Evolutionary conservation across 371 early-diverging fungal species (phyloP), one percentile per base, ranked within the genome.

Genomic region (Phascolomyces articulosus): DNA sequence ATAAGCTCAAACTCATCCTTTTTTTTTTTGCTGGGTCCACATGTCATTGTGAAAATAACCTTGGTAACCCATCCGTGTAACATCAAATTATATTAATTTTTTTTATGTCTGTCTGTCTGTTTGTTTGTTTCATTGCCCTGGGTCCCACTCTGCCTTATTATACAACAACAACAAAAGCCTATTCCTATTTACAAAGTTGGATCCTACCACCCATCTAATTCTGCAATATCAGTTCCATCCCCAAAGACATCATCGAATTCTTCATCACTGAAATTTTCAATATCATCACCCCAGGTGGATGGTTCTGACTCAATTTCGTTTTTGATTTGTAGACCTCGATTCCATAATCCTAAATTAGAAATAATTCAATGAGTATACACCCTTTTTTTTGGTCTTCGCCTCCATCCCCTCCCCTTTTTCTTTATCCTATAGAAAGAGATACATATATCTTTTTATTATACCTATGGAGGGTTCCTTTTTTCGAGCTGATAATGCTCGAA

Each of bases 221-320:
- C 60, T 11, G 69, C 69, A 24, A 72, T 44, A 24, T 73, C 78
- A 15, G 64, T n/a, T 0, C 72, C 79, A 59, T 76, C 79, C 7
- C 77, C 79, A 67, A 69, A 78, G 23, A 63, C 65, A 3, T 71
- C 67, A 18, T 69, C 65, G 24, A 74, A 74, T 10, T 58, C 67
- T 23, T 65, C 40, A 24, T 51, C 51, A 51, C 51, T 51, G 15
- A 51, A 51, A 24, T 24, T 24, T n/a, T 51, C n/a, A 51, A 51
- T 51, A 51, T 51, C 51, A 51, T 51, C 51, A 51, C 23, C 23
- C 51, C 51, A 51, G 23, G 7, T 15, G 4, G 51, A 23, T 24
- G 51, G 23, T 24, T 51, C 51, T n/a, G 6, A 13, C 15, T 51
- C 51, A 10, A 7, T 24, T n/a, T 51, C 51, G 2, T 24, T 23